Evolutionary conservation across 495 filamentous ascomycete genomes (phyloP).

Genomic region (Neurospora hispaniola): DNA sequence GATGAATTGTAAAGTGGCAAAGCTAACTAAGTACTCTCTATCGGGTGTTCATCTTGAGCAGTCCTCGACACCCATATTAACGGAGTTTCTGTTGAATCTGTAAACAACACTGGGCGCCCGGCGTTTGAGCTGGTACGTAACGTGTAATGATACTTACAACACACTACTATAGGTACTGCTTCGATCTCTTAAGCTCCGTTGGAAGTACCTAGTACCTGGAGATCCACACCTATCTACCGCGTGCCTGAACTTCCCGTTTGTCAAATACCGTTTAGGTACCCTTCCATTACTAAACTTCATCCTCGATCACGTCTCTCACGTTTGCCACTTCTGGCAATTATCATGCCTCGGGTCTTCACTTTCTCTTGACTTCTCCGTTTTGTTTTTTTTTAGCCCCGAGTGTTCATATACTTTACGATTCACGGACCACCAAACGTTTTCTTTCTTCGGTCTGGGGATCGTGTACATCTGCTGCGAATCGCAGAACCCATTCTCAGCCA

Average conservation of each 20-base stretch:
- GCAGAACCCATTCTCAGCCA: background rate
- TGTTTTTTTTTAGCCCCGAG: background rate
- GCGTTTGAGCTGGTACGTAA: background rate
- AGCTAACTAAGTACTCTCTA: background rate
- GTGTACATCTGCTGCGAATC: background rate
- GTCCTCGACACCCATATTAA: background rate
- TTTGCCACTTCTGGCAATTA: background rate
- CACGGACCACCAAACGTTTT: background rate
- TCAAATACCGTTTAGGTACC: background rate
- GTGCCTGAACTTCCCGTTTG: background rate
- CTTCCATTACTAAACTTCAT: background rate
- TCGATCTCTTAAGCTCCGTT: background rate
- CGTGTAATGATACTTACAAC: background rate
- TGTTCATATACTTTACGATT: background rate
- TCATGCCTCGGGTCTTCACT: background rate
- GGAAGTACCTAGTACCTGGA: background rate
- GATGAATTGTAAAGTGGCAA: background rate
- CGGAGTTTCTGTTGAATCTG: background rate
- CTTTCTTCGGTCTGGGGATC: background rate
- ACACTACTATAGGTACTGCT: background rate
- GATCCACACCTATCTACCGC: background rate
- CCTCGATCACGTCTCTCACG: background rate
- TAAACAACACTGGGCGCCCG: background rate
- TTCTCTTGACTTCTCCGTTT: background rate
- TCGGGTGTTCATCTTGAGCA: background rate